A percentile compares a stretch with the other conserved stretches of the same genome.
Conservation (phyloP, 305 asterid genomes). For the Rubia occidens region DNA sequence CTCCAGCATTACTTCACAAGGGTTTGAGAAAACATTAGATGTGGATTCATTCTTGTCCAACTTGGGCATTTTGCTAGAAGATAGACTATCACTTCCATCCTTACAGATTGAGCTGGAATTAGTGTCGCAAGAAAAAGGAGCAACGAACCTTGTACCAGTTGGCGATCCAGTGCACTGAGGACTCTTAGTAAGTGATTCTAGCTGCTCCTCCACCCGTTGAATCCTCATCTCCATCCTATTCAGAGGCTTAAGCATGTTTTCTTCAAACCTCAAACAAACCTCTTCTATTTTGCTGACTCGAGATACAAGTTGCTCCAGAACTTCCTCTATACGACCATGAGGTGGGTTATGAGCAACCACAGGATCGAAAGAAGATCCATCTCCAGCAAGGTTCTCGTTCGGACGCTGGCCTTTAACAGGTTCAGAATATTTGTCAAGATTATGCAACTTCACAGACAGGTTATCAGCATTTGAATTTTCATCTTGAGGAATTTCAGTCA, state of each 20-base stretch:
- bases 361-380: conserved; percentile 23
- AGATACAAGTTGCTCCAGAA: conserved; percentile 61
- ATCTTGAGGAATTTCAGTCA: conserved; percentile 18
- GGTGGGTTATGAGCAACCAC: conserved; percentile 21
- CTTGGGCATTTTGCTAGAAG: conserved; percentile 32
- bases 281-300: conserved; percentile 75
- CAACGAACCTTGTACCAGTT: conserved; percentile 45
- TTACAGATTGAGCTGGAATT: conserved; percentile 45
- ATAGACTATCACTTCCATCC: conserved; percentile 34
- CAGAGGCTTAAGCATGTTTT: conserved; percentile 71
- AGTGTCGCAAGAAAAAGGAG: conserved; percentile 71
- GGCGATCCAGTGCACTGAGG: conserved; percentile 34
- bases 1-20: conserved; percentile 24
- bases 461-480: conserved; percentile 21
- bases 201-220: conserved; percentile 64
- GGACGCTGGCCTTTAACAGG: conserved; percentile 26
- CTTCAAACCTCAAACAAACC: conserved; percentile 75
- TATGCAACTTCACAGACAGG: conserved; percentile 30
- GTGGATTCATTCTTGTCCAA: conserved; percentile 36
- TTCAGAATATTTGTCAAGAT: conserved; percentile 20
- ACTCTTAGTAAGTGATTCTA: conserved; percentile 49
- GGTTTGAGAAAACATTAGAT: conserved; percentile 26
- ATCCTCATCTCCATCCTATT: conserved; percentile 69
- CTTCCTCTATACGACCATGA: conserved; percentile 37
- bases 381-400: conserved; percentile 14